phyloP scores from a whole-genome alignment of 164 flowering plant species.

The Amborella trichopoda region DNA sequence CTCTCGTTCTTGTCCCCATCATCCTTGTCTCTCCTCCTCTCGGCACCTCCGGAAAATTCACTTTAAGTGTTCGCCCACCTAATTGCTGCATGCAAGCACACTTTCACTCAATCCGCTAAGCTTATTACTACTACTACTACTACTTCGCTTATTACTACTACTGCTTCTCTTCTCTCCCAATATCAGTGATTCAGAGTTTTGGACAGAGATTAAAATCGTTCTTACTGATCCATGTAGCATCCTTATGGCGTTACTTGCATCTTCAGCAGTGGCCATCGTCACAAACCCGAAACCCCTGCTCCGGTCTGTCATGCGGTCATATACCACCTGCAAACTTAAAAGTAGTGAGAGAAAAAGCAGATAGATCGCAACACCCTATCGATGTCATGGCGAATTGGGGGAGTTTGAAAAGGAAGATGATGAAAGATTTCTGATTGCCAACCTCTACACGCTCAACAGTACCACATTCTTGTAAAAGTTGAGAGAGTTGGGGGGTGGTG shows the following conservation, averaged over 20 bases:
- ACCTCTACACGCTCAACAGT: conserved; percentile 51
- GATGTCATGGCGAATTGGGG: background rate
- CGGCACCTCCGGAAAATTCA: conserved; percentile 95
- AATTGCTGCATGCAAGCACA: conserved; percentile 48
- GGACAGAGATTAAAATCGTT: no score
- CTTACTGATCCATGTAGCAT: conserved; percentile 88
- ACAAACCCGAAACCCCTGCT: conserved; percentile 93
- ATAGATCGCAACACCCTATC: background rate
- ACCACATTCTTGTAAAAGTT: conserved; percentile 64
- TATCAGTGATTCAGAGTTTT: no score
- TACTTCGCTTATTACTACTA: no score
- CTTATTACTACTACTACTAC: no score
- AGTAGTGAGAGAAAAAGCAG: background rate
- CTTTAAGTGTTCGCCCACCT: conserved; percentile 74
- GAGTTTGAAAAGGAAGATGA: background rate
- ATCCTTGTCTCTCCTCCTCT: conserved; percentile 78
- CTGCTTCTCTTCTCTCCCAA: no score
- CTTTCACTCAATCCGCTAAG: no score
- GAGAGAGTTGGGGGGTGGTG: conserved; percentile 46
- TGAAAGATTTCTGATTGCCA: no score
- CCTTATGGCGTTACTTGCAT: conserved; percentile 71
- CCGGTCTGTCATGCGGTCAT: conserved; percentile 71
- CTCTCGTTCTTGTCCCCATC: conserved; percentile 52
- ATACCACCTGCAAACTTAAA: conserved; percentile 41
- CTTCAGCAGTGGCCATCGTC: conserved; percentile 59